Evolutionary conservation across 805 yeast genomes (phyloP).

Genomic region (Ogataea parapolymorpha): DNA sequence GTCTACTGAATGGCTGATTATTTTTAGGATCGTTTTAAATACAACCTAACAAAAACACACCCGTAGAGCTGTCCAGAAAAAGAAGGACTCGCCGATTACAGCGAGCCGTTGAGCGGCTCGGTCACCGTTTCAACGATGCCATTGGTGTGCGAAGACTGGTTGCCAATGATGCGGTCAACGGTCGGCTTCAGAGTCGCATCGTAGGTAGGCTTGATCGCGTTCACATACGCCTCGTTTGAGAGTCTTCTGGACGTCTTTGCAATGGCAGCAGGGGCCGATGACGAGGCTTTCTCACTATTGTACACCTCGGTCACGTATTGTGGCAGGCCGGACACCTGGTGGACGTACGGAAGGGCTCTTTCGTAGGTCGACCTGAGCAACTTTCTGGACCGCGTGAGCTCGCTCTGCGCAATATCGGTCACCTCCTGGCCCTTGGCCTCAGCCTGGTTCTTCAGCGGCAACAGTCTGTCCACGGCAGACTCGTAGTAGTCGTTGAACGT

Average conservation of each 20-base stretch:
- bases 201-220: conserved; percentile 31
- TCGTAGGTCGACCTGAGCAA: conserved; percentile 27
- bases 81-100: neutral
- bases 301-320: conserved; percentile 33
- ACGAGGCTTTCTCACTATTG: conserved; percentile 28
- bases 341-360: conserved; percentile 29
- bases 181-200: conserved; percentile 25
- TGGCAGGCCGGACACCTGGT: conserved; percentile 27
- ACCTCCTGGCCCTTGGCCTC: conserved; percentile 8
- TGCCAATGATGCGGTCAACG: conserved; percentile 26
- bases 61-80: neutral
- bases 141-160: conserved; percentile 16
- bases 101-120: conserved; percentile 8
- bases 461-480: conserved; percentile 23
- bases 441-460: conserved; percentile 24
- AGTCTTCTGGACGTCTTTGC: conserved; percentile 36
- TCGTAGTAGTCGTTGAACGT: conserved; percentile 32
- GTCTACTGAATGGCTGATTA: neutral
- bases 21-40: neutral
- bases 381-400: conserved; percentile 26
- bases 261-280: conserved; percentile 33
- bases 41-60: neutral
- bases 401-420: conserved; percentile 15
- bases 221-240: conserved; percentile 34
- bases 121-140: conserved; percentile 16